A percentile compares a stretch with the other conserved stretches of the same genome.
phyloP scores from a whole-genome alignment of 768 basidiomycete genomes.

The Paxillus ammoniavirescens region DNA sequence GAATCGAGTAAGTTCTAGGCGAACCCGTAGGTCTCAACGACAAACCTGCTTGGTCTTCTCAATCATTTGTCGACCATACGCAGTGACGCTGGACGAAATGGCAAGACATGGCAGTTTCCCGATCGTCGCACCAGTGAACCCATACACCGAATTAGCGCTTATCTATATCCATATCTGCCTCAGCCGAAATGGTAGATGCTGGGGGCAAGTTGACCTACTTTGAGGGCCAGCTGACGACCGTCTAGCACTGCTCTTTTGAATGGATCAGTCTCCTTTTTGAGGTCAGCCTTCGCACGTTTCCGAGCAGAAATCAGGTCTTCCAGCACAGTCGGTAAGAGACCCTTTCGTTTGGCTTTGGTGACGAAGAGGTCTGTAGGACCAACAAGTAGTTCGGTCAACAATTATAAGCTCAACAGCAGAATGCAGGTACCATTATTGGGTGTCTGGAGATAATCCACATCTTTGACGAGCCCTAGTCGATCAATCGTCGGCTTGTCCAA shows the following conservation, averaged over 20 bases:
- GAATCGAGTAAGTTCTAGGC: background rate
- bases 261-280: slow-evolving; percentile 96
- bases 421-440: slow-evolving; percentile 81
- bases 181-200: background rate
- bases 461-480: slow-evolving; percentile 72
- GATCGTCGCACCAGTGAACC: slow-evolving; percentile 96
- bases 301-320: slow-evolving; percentile 93
- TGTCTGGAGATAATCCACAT: slow-evolving; percentile 89
- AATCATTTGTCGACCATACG: slow-evolving; percentile 99
- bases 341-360: slow-evolving; percentile 71
- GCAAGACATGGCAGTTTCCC: slow-evolving; percentile 95
- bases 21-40: background rate
- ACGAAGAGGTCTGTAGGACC: slow-evolving; percentile 74
- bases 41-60: slow-evolving; percentile 88
- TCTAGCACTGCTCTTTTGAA: slow-evolving; percentile 97
- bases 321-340: slow-evolving; percentile 85
- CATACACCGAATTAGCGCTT: slow-evolving; percentile 98
- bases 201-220: slow-evolving; percentile 45
- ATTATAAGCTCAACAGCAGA: background rate
- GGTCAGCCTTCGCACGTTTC: slow-evolving; percentile 91
- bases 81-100: slow-evolving; percentile 93
- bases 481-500: slow-evolving; percentile 79
- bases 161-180: slow-evolving; percentile 55
- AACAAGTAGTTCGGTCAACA: background rate
- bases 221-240: slow-evolving; percentile 94